Percentiles rank a stretch among this genome's conserved stretches.
These are phyloP conservation scores for Beauveria rudraprayagi DNA, from an alignment of 2,329 filamentous ascomycete genomes.

Conservation along the genomic window DNA sequence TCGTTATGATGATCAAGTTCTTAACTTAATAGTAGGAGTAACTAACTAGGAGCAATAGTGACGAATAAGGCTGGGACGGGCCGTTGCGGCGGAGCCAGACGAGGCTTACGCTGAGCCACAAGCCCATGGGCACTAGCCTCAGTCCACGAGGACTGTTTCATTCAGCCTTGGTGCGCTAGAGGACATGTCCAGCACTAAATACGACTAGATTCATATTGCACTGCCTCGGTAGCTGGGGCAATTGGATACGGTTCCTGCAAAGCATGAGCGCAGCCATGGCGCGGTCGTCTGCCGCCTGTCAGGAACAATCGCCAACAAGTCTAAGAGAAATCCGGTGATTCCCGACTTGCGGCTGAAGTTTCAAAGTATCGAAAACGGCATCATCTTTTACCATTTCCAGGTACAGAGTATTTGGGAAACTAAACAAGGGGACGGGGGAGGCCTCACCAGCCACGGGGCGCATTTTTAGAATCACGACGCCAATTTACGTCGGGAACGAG, in stretches of 20 bases:
- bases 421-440: background rate
- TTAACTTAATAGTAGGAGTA: background rate
- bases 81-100: slow-evolving; percentile 3
- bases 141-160: background rate
- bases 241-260: background rate
- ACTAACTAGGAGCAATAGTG: background rate
- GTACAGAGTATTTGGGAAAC: too few relatives aligned
- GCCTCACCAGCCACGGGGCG: slow-evolving; percentile 3
- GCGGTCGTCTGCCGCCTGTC: background rate
- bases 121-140: slow-evolving; percentile 1
- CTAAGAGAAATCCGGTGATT: too few relatives aligned
- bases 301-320: slow-evolving; percentile 5
- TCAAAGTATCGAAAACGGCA: background rate
- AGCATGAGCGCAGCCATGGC: background rate
- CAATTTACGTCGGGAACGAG: background rate
- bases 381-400: background rate
- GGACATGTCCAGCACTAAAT: background rate
- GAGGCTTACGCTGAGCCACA: slow-evolving; percentile 4
- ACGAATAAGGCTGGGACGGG: slow-evolving; percentile 6
- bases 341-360: background rate
- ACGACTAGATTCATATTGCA: background rate
- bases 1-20: background rate
- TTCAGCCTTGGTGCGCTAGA: background rate
- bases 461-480: background rate
- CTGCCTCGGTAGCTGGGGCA: background rate